Conservation (phyloP, 2,329 filamentous ascomycete genomes). For the Monilinia laxa region DNA sequence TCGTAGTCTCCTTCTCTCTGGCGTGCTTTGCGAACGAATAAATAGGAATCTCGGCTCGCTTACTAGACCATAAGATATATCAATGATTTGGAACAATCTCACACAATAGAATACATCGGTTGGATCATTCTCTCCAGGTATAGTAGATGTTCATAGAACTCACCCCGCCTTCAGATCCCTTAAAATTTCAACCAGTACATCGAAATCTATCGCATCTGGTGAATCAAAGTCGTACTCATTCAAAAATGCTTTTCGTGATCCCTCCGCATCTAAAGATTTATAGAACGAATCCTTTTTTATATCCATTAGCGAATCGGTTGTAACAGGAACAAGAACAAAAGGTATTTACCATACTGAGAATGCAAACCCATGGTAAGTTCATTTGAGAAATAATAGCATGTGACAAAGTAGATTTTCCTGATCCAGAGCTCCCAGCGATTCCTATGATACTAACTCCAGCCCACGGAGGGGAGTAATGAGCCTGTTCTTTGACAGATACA, state of each 20-base stretch:
- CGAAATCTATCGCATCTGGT: conserved; percentile 92
- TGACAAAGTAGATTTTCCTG: conserved; percentile 89
- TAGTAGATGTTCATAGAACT: conserved; percentile 5
- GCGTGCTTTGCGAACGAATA: conserved; percentile 96
- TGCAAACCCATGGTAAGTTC: conserved; percentile 96
- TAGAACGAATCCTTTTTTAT: conserved; percentile 85
- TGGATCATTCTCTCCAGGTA: neutral
- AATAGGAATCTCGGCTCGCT: conserved; percentile 84
- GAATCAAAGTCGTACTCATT: conserved; percentile 98
- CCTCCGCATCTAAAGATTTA: conserved; percentile 77
- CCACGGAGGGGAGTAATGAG: conserved; percentile 92
- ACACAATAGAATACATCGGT: neutral
- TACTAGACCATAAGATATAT: conserved; percentile 50
- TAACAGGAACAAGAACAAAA: neutral
- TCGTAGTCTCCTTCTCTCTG: conserved; percentile 73
- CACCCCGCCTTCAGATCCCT: conserved; percentile 90
- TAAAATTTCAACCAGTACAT: conserved; percentile 76
- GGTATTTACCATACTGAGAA: conserved; percentile 80
- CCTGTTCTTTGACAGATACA: conserved; percentile 42
- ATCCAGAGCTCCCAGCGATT: conserved; percentile 91
- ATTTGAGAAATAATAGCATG: conserved; percentile 86
- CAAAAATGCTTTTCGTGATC: conserved; percentile 75
- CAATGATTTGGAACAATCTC: neutral
- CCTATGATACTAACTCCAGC: conserved; percentile 95
- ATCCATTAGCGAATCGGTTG: neutral